Evolutionary conservation across 352 stramenopile genomes (phyloP), one percentile per base, ranked within the genome.

Genomic region (Aphanomyces stellatus): DNA sequence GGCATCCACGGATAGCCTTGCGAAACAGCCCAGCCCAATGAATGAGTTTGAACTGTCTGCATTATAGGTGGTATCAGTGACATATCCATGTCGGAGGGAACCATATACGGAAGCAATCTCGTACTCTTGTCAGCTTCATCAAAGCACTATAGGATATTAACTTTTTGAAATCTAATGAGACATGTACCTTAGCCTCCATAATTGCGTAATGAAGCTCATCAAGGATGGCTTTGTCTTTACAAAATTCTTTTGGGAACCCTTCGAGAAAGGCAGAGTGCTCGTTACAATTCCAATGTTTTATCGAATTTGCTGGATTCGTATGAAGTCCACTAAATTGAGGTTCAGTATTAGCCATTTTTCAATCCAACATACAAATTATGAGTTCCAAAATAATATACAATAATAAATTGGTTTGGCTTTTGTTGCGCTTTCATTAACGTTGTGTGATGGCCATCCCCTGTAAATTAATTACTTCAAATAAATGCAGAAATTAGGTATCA

Each of bases 301-400:
- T 1, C 5, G 49, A 22, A 15, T 19, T 33, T 6, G 30, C 7
- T 34, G 49, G 49, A 19, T 30, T 57, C 4, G 49, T 57, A 24
- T 34, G 22, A 4, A 57, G 4, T 7, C 49, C 49, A 57, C 49
- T 57, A 57, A 13, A 22, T 43, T 17, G 37, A 43, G 17, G 17
- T 22, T 53, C 46, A 53, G 46, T 30, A 53, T 53, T 22, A 53
- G 17, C 17, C 11, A 53, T 30, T 30, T 53, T 53, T 22, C 17
- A 22, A 19, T 27, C 24, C 13, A 53, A 33, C 49, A 24, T 37
- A 57, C 49, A 57, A 57, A 24, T 57, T 57, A 30, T 57, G 49
- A 15, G 49, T 57, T 57, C 49, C 49, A 57, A 57, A 57, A 24
- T 57, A 57, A 35, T 57, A 57, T 17, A 57, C 30, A 24, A 57